phyloP scores from a whole-genome alignment of 2,329 filamentous ascomycete genomes.

The Balansia obtecta region DNA sequence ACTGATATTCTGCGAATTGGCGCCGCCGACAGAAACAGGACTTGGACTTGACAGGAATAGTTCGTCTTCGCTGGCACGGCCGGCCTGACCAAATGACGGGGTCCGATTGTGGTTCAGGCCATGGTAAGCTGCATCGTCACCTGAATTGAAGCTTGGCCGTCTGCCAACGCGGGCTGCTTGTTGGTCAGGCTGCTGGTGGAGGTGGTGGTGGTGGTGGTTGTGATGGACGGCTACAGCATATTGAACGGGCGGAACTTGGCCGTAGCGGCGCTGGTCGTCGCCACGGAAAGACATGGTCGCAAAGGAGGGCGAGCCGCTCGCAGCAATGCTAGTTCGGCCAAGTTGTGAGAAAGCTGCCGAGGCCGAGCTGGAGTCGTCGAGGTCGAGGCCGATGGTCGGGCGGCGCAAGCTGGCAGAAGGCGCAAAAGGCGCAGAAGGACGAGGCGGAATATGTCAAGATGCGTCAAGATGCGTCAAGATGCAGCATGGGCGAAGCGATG shows the following conservation, averaged over 20 bases:
- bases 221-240: conserved; percentile 38
- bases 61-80: conserved; percentile 39
- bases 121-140: conserved; percentile 54
- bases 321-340: conserved; percentile 2
- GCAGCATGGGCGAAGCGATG: not conserved
- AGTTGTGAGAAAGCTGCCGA: not conserved
- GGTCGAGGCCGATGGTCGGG: not conserved
- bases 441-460: not conserved
- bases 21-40: conserved; percentile 13
- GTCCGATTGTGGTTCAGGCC: conserved; percentile 16
- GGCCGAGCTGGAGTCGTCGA: not conserved
- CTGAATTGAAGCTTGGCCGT: conserved; percentile 62
- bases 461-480: not conserved
- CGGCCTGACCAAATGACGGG: conserved; percentile 2
- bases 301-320: not conserved
- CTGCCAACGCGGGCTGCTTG: conserved; percentile 26
- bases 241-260: conserved; percentile 53
- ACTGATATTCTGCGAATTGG: conserved; percentile 10
- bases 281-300: conserved; percentile 49
- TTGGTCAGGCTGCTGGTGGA: conserved; percentile 11
- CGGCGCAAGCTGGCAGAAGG: not conserved
- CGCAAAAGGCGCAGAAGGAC: not conserved
- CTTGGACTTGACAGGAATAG: conserved; percentile 44
- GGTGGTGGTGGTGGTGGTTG: no score
- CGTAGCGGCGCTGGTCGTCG: conserved; percentile 51